A percentile compares a stretch with the other conserved stretches of the same genome.
Conservation (phyloP, 2,329 filamentous ascomycete species). For the Ilyonectria mors-panacis region DNA sequence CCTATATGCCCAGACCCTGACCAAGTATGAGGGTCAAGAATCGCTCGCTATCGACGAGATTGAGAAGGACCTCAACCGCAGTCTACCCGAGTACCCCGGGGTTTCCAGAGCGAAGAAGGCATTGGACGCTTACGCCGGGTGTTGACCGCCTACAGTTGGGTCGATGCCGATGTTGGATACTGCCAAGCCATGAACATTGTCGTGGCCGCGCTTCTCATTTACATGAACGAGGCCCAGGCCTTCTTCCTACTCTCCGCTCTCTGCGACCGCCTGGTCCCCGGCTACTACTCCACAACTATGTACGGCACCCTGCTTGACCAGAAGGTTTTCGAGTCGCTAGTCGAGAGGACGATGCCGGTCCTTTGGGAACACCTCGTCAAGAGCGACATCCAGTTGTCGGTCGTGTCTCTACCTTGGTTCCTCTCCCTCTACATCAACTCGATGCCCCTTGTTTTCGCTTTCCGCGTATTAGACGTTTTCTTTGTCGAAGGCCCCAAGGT, state of each 20-base stretch:
- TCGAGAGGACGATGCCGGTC: slow-evolving; percentile 99
- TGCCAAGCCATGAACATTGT: slow-evolving; percentile 99
- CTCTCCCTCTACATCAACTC: slow-evolving; percentile 99
- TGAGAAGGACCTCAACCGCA: slow-evolving; percentile 97
- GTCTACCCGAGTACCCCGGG: slow-evolving; percentile 97
- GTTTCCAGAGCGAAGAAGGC: slow-evolving; percentile 96
- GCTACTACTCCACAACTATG: slow-evolving; percentile 99
- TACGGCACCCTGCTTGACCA: slow-evolving; percentile 98
- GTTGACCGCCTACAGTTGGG: slow-evolving; percentile 97
- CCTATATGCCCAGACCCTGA: slow-evolving; percentile 86
- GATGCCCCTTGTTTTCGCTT: slow-evolving; percentile 98
- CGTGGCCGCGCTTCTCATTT: slow-evolving; percentile 96
- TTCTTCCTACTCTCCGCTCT: slow-evolving; percentile 94
- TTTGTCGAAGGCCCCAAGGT: slow-evolving; percentile 98
- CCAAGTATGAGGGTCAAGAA: slow-evolving; percentile 86
- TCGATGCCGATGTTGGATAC: slow-evolving; percentile 94
- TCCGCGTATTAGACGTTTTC: slow-evolving; percentile 96
- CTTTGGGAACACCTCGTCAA: slow-evolving; percentile 98
- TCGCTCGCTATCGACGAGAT: slow-evolving; percentile 99
- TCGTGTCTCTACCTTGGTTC: slow-evolving; percentile 98
- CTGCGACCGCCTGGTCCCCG: slow-evolving; percentile 92
- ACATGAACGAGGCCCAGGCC: slow-evolving; percentile 96
- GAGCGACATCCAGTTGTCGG: slow-evolving; percentile 95
- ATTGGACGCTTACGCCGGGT: slow-evolving; percentile 92
- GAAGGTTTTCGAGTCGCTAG: slow-evolving; percentile 95